Percentiles rank a stretch among this genome's conserved stretches.
Evolutionary conservation across 2,329 filamentous ascomycete species (phyloP).

Genomic region (Nannizziopsis barbatae): DNA sequence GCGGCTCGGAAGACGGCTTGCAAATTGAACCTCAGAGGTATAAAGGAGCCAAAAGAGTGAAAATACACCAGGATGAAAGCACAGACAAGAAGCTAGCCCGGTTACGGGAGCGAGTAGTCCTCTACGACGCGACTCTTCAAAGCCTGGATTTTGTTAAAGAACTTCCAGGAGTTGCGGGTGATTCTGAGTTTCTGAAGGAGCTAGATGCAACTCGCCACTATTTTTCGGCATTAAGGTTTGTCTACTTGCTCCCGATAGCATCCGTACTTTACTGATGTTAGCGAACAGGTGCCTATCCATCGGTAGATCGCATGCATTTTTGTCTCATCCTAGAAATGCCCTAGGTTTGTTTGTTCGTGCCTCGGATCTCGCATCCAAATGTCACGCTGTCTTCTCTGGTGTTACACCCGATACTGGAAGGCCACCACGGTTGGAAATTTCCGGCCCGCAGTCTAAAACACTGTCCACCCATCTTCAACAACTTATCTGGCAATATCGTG

Average conservation of each 20-base stretch:
- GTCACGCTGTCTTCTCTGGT: constrained; percentile 31
- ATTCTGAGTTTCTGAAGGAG: constrained; percentile 62
- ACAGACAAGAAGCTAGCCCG: constrained; percentile 65
- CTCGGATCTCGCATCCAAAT: constrained; percentile 47
- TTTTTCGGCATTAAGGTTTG: constrained; percentile 78
- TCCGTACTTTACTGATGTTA: constrained; percentile 7
- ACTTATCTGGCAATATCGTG: constrained; percentile 69
- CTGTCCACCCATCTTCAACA: constrained; percentile 54
- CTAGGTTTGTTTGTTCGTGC: constrained; percentile 74
- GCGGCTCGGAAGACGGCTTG: constrained; percentile 70
- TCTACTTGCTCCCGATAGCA: background rate
- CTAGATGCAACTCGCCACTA: constrained; percentile 70
- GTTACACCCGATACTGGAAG: constrained; percentile 26
- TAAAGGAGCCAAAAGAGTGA: constrained; percentile 41
- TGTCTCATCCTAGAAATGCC: constrained; percentile 62
- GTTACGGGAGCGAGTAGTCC: constrained; percentile 72
- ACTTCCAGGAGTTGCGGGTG: constrained; percentile 77
- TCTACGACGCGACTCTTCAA: constrained; percentile 85
- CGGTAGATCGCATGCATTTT: constrained; percentile 68
- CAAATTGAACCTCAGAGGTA: constrained; percentile 37
- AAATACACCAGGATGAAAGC: constrained; percentile 48
- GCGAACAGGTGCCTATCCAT: constrained; percentile 61
- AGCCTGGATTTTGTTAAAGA: constrained; percentile 85
- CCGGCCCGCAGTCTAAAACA: constrained; percentile 45
- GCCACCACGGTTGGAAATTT: constrained; percentile 59